phyloP scores from a whole-genome alignment of 2,329 filamentous ascomycete genomes.

The Clarireedia monteithiana region DNA sequence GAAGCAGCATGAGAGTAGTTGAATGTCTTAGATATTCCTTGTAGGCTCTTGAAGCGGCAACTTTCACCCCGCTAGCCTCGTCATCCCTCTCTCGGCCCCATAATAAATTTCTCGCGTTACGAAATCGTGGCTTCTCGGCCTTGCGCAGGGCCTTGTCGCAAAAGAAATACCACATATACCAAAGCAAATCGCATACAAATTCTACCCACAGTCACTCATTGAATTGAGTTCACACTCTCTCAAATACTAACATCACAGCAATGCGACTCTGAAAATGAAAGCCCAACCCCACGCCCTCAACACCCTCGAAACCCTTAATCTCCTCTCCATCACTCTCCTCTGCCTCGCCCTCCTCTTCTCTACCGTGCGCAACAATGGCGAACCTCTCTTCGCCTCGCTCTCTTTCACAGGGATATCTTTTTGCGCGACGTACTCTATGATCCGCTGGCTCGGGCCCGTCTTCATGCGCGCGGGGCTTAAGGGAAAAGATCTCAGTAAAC shows the following conservation, averaged over 20 bases:
- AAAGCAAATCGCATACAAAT: not conserved
- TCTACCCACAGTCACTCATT: not conserved
- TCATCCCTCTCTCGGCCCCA: not conserved
- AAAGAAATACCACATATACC: constrained; percentile 1
- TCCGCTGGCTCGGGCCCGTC: constrained; percentile 84
- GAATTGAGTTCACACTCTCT: not conserved
- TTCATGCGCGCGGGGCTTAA: constrained; percentile 86
- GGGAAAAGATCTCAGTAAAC: constrained; percentile 81
- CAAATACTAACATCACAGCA: too few relatives aligned
- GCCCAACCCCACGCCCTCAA: constrained; percentile 35
- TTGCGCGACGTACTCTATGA: constrained; percentile 71
- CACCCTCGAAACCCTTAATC: constrained; percentile 41
- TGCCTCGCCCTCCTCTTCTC: constrained; percentile 70
- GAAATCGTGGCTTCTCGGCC: constrained; percentile 10
- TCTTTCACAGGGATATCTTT: constrained; percentile 84
- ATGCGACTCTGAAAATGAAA: not conserved
- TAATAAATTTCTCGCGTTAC: not conserved
- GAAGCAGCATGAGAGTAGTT: too few relatives aligned
- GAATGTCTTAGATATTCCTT: not conserved
- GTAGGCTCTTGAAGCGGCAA: not conserved
- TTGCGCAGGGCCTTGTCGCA: constrained; percentile 1
- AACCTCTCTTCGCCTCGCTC: constrained; percentile 80
- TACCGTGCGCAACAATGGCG: constrained; percentile 74
- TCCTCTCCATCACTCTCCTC: constrained; percentile 56
- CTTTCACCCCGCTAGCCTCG: constrained; percentile 2